These are phyloP conservation scores for Cymbopogon flexuosus DNA, from an alignment of 202 grass and related monocot species.

Conservation along the genomic window DNA sequence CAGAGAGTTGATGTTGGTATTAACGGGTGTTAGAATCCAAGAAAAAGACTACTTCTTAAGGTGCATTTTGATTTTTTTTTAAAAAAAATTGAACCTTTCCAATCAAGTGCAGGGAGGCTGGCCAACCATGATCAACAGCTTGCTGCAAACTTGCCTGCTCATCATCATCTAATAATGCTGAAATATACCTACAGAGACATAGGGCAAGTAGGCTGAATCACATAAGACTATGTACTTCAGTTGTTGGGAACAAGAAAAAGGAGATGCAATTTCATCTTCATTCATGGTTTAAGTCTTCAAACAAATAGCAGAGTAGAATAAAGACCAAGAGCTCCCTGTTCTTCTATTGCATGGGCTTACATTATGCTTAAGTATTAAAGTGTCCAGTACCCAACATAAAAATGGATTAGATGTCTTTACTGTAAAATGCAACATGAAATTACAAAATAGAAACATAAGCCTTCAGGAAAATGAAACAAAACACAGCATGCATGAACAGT, in stretches of 20 bases:
- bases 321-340: neutral
- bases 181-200: constrained; percentile 67
- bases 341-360: neutral
- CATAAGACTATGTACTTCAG: neutral
- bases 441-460: neutral
- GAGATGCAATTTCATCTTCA: neutral
- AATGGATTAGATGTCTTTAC: too few species aligned
- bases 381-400: too few species aligned
- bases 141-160: constrained; percentile 63
- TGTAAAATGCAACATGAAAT: neutral
- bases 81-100: constrained; percentile 53
- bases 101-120: constrained; percentile 87
- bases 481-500: neutral
- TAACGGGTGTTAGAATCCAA: neutral
- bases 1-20: neutral
- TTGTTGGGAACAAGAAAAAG: neutral
- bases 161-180: constrained; percentile 73
- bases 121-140: constrained; percentile 76
- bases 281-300: constrained; percentile 10
- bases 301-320: constrained; percentile 1
- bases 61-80: neutral
- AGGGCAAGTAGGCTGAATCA: neutral
- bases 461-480: neutral
- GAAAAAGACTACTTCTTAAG: neutral
- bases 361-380: neutral